Base-by-base conservation (phyloP, 495 filamentous ascomycete genomes). In the Rhypophila decipiens region DNA sequence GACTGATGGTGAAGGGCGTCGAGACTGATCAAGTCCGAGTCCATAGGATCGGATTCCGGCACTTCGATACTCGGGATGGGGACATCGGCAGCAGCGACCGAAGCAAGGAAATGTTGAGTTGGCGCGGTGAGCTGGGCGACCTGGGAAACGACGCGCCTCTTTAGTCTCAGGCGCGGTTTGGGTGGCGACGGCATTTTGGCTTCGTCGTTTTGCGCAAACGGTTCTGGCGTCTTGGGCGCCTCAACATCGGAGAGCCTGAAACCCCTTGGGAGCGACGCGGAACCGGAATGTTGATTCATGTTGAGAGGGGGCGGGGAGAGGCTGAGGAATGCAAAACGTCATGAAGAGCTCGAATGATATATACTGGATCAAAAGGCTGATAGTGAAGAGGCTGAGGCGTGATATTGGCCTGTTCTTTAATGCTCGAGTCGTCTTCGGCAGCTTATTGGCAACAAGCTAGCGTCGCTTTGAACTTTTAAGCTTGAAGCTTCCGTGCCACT, bases 91-190 rank as follows among this genome's bases (percentile, higher is more conserved):
- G 76, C 74, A 36, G 72, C 76, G 31, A 79, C 75, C 3, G 75
- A 78, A 8, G 73, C 75, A 3, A 79, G 64, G 47, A 79, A 79
- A 20, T 78, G 72, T 46, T 78, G 70, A 3, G 76, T 77, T 1
- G 76, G 74, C 17, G 75, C 75, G 20, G 69, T 58, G 13, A 74
- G 58, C 37, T 69, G 70, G 20, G 69, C 57, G 13, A 74, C 57
- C 37, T 69, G 70, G 9, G 67, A 70, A 42, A 65, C 64, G 47
- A 68, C 64, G 49, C 73, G 72, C 51, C 64, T 67, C 59, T 72
- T 72, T 37, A 76, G 45, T 52, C 59, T 69, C 39, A 75, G 55
- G 37, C 71, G 69, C 46, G 69, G 66, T 46, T 64, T 64, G 33
- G 65, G 67, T 20, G 70, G 63, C 27, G 71, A 69, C 22, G 68